Conservation (phyloP, 1,284 basidiomycete genomes). For the Omphalotus olearius region DNA sequence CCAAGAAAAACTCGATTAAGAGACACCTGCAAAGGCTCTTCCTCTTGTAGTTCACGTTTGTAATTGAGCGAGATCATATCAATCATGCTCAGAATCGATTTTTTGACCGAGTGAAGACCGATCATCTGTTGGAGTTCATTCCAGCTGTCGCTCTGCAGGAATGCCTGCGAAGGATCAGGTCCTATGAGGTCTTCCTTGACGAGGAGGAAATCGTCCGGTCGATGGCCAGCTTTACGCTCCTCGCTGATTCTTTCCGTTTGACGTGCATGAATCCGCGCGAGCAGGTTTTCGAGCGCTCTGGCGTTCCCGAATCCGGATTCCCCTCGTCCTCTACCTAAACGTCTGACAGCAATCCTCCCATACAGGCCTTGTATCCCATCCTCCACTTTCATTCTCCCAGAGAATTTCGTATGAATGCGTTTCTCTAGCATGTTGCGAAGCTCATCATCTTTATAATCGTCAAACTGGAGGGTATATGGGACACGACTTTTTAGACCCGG, state of each 20-base stretch:
- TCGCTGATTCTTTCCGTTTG: slow-evolving; percentile 46
- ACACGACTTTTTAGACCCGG: slow-evolving; percentile 63
- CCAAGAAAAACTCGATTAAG: slow-evolving; percentile 63
- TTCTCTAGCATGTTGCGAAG: slow-evolving; percentile 49
- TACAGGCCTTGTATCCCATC: slow-evolving; percentile 53
- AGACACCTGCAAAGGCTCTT: slow-evolving; percentile 46
- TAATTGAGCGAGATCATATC: slow-evolving; percentile 49
- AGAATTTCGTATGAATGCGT: slow-evolving; percentile 40
- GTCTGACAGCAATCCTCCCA: slow-evolving; percentile 47
- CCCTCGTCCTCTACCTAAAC: slow-evolving; percentile 52
- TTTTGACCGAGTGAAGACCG: slow-evolving; percentile 54
- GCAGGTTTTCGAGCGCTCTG: slow-evolving; percentile 49
- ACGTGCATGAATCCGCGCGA: slow-evolving; percentile 40
- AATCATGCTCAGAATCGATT: slow-evolving; percentile 45
- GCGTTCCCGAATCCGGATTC: slow-evolving; percentile 62
- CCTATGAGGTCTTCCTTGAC: slow-evolving; percentile 56
- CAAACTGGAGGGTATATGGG: slow-evolving; percentile 54
- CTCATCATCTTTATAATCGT: slow-evolving; percentile 55
- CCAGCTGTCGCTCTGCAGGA: slow-evolving; percentile 45
- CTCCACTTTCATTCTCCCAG: slow-evolving; percentile 50
- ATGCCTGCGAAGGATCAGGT: slow-evolving; percentile 50
- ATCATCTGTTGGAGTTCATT: slow-evolving; percentile 46
- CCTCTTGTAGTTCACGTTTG: slow-evolving; percentile 50
- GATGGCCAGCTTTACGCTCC: slow-evolving; percentile 33
- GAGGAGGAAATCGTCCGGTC: slow-evolving; percentile 46